Percentiles rank a stretch among this genome's conserved stretches.
Conservation (phyloP, 192 early-diverging fungal species). For the Backusella macrospora region DNA sequence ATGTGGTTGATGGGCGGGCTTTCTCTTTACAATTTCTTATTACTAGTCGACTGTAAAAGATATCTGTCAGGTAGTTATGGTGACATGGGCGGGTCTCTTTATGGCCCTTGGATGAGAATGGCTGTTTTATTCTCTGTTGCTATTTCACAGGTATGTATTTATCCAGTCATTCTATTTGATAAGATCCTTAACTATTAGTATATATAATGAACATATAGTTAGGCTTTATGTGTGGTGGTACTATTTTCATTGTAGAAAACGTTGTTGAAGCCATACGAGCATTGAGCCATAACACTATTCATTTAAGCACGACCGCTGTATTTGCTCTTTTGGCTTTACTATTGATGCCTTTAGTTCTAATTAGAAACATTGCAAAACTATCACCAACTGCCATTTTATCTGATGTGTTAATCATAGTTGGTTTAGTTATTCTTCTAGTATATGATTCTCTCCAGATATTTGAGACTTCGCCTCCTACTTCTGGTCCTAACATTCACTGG, state of each 20-base stretch:
- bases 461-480: constrained; percentile 48
- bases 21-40: constrained; percentile 65
- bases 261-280: constrained; percentile 71
- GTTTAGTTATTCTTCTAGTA: constrained; percentile 73
- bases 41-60: constrained; percentile 65
- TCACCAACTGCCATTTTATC: constrained; percentile 77
- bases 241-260: constrained; percentile 89
- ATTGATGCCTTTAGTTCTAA: constrained; percentile 80
- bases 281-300: constrained; percentile 61
- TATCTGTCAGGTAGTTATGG: constrained; percentile 68
- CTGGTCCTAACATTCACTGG: constrained; percentile 47
- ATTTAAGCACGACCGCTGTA: constrained; percentile 68
- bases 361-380: constrained; percentile 84
- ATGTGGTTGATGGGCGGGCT: constrained; percentile 66
- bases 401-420: constrained; percentile 86
- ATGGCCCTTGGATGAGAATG: constrained; percentile 64
- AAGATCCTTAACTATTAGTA: background rate
- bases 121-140: constrained; percentile 69
- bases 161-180: background rate
- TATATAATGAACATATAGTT: constrained; percentile 18
- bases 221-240: constrained; percentile 54
- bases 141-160: constrained; percentile 61
- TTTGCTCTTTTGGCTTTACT: constrained; percentile 68
- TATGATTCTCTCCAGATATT: constrained; percentile 72
- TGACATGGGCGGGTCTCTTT: constrained; percentile 66